Base-by-base conservation (phyloP, 2,329 filamentous ascomycete species). In the Ophiosphaerella korrae region DNA sequence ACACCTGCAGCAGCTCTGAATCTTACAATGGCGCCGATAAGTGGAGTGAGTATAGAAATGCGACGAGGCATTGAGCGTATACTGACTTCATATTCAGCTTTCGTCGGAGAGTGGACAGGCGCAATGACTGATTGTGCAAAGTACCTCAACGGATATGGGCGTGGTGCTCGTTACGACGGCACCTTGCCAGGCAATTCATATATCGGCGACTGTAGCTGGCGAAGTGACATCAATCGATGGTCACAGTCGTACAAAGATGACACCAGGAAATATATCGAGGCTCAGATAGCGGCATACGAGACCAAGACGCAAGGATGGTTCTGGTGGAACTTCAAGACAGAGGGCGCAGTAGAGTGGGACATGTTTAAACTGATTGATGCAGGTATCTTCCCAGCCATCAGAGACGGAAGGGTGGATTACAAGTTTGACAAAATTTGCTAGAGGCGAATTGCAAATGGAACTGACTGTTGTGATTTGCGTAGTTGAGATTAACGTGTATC, bases 91-190 rank as follows among this genome's bases (percentile, higher is more conserved):
- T 9, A 13, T 18, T 14, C 32, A 42, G 39, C 33, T n/a, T 75
- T 88, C 47, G 81, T 87, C 5, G 87, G 87, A 36, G 87, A 89
- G 68, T 89, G 86, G 86, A 84, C 82, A 1, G 86, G 80, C 18
- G 86, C 85, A 12, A 81, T 88, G 78, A 88, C 86, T 2, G 82
- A 85, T 63, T 83, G 82, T 59, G 80, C 82, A 9, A 69, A 69
- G 29, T 76, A 74, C 36, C 74, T 81, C 42, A 81, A 81, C 52
- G 84, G 86, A 35, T 81, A 80, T 50, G 81, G 80, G 2, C 72
- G 82, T 37, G 85, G 85, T 11, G 79, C 85, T 7, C 79, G 87
- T 32, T 86, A 83, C 66, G 82, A 85, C 49, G 85, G 84, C 12
- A 79, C 78, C 2, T 82, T 77, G 57, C 67, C 75, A 0, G 78